phyloP scores from a whole-genome alignment of 2,329 filamentous ascomycete species.

The Penicillium occitanis region DNA sequence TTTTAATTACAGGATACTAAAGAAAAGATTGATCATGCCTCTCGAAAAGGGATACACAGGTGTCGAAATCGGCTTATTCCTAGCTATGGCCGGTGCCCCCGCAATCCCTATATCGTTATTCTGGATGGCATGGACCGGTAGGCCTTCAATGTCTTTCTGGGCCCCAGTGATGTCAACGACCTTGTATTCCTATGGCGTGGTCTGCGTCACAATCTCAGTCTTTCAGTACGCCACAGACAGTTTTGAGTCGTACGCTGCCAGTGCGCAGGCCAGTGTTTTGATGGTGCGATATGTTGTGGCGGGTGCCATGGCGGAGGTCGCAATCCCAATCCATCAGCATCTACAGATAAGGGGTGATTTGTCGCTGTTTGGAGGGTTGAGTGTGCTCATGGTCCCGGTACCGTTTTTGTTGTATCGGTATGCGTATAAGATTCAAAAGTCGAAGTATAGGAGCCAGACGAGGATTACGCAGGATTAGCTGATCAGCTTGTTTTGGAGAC shows the following conservation, averaged over 20 bases:
- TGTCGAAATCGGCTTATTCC: not conserved
- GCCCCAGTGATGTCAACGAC: not conserved
- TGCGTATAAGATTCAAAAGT: not conserved
- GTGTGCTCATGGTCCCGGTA: not conserved
- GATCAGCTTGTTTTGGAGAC: not conserved
- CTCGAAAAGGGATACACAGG: not conserved
- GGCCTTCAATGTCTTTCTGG: not conserved
- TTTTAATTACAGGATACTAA: not conserved
- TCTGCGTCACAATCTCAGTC: not conserved
- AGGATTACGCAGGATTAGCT: not conserved
- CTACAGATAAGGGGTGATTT: not conserved
- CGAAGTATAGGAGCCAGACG: not conserved
- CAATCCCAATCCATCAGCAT: not conserved
- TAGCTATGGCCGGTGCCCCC: not conserved
- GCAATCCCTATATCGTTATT: conserved; percentile 8
- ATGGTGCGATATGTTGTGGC: conserved; percentile 4
- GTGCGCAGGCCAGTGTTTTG: conserved; percentile 6
- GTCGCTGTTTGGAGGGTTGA: not conserved
- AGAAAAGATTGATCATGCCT: not conserved
- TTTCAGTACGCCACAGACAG: conserved; percentile 5
- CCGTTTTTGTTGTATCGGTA: conserved; percentile 3
- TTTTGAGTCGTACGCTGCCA: conserved; percentile 8
- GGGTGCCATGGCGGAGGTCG: not conserved
- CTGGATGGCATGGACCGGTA: not conserved
- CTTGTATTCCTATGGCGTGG: not conserved